Evolutionary conservation across 2,329 filamentous ascomycete genomes (phyloP).

Genomic region (Sclerotinia borealis): DNA sequence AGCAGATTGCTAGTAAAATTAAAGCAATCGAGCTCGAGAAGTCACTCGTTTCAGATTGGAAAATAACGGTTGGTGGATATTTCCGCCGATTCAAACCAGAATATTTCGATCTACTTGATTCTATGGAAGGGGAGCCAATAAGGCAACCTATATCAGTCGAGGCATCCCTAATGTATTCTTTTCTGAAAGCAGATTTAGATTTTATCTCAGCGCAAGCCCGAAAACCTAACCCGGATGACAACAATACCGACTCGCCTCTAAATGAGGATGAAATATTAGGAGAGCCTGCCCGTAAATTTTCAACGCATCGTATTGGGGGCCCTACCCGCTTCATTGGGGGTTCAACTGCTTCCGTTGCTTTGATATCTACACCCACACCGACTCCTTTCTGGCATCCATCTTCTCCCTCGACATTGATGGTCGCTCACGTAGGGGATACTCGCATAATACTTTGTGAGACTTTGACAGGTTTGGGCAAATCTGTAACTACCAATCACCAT

Average conservation of each 20-base stretch:
- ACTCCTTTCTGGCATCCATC: constrained; percentile 94
- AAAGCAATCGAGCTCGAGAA: constrained; percentile 65
- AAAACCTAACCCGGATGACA: constrained; percentile 69
- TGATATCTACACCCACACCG: constrained; percentile 88
- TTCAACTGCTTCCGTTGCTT: constrained; percentile 81
- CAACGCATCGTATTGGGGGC: constrained; percentile 62
- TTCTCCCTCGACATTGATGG: constrained; percentile 74
- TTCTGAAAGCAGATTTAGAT: constrained; percentile 88
- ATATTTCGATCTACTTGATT: constrained; percentile 51
- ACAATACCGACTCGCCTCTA: constrained; percentile 66
- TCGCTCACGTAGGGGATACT: constrained; percentile 91
- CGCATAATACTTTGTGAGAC: constrained; percentile 87
- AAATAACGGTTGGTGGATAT: constrained; percentile 82
- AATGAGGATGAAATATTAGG: constrained; percentile 83
- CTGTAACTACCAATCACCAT: constrained; percentile 87
- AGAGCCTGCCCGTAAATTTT: constrained; percentile 47
- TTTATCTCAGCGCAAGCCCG: constrained; percentile 85
- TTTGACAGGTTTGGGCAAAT: constrained; percentile 68
- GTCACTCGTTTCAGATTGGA: constrained; percentile 70
- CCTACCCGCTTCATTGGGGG: constrained; percentile 81
- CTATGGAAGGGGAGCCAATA: constrained; percentile 26
- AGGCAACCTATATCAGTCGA: constrained; percentile 55
- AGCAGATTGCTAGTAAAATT: constrained; percentile 37
- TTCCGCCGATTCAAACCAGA: constrained; percentile 84
- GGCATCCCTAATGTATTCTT: constrained; percentile 82